phyloP scores from a whole-genome alignment of 768 basidiomycete genomes.

The Zangia roseola region DNA sequence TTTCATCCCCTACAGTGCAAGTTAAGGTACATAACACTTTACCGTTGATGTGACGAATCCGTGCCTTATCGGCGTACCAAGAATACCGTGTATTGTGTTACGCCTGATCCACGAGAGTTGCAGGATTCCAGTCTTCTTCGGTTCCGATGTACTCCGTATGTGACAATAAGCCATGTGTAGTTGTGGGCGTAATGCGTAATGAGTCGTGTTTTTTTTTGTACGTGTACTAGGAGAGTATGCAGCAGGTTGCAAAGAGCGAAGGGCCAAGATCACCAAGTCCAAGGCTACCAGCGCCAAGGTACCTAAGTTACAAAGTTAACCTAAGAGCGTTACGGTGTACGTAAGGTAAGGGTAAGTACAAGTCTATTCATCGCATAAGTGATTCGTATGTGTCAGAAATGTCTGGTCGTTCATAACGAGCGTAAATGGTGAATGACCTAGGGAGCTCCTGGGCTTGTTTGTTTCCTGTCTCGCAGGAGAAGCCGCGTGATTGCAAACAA shows the following conservation, averaged over 20 bases:
- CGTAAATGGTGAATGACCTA: background rate
- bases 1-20: conserved; percentile 54
- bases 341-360: background rate
- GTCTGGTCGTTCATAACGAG: background rate
- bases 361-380: background rate
- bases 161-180: no score
- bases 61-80: background rate
- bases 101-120: background rate
- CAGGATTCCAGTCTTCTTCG: no score
- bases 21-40: conserved; percentile 41
- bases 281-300: background rate
- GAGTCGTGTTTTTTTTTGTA: no score
- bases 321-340: no score
- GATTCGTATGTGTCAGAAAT: background rate
- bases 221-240: no score
- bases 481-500: conserved; percentile 15
- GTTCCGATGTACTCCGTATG: no score
- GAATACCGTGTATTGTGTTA: conserved; percentile 4
- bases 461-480: conserved; percentile 1
- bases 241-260: background rate
- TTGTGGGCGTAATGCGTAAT: no score
- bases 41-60: background rate
- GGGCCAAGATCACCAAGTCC: background rate
- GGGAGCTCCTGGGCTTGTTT: background rate
- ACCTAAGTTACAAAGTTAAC: no score